Evolutionary conservation across 2,329 filamentous ascomycete genomes (phyloP).

Genomic region (Trichocomaceae sp.): DNA sequence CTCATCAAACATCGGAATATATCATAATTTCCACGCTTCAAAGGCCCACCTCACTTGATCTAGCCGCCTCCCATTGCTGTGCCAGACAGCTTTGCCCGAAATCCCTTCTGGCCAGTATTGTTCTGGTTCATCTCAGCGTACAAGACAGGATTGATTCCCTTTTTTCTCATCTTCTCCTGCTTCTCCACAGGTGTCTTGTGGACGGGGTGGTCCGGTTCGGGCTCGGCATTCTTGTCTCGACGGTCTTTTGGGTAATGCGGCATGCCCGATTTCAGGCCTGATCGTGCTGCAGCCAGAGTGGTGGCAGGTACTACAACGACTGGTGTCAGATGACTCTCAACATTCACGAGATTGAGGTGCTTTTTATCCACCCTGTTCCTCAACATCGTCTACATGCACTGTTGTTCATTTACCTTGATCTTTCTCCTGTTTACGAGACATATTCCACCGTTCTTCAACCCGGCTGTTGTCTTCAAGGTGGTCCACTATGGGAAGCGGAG

Average conservation of each 20-base stretch:
- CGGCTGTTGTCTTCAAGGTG: no score
- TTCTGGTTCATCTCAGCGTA: slow-evolving; percentile 43
- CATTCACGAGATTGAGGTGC: no score
- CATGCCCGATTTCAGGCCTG: slow-evolving; percentile 14
- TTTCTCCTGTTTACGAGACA: no score
- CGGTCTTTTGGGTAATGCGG: slow-evolving; percentile 9
- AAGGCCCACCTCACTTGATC: slow-evolving; percentile 9
- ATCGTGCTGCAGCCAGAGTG: not conserved
- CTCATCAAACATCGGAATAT: not conserved
- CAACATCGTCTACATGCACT: no score
- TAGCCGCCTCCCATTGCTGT: slow-evolving; percentile 15
- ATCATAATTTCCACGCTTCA: not conserved
- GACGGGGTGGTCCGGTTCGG: slow-evolving; percentile 14
- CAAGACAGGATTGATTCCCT: slow-evolving; percentile 42
- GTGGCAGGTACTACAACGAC: not conserved
- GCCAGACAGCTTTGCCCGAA: slow-evolving; percentile 16
- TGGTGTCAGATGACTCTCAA: no score
- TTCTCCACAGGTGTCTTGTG: slow-evolving; percentile 29
- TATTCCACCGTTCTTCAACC: no score
- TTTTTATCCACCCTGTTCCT: no score
- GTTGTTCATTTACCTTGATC: no score
- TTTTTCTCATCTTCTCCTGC: slow-evolving; percentile 40
- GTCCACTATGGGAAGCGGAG: no score
- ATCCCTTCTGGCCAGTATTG: slow-evolving; percentile 29
- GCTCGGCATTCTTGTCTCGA: slow-evolving; percentile 10